Evolutionary conservation across 768 basidiomycete genomes (phyloP).

Genomic region (Lentinula edodes): DNA sequence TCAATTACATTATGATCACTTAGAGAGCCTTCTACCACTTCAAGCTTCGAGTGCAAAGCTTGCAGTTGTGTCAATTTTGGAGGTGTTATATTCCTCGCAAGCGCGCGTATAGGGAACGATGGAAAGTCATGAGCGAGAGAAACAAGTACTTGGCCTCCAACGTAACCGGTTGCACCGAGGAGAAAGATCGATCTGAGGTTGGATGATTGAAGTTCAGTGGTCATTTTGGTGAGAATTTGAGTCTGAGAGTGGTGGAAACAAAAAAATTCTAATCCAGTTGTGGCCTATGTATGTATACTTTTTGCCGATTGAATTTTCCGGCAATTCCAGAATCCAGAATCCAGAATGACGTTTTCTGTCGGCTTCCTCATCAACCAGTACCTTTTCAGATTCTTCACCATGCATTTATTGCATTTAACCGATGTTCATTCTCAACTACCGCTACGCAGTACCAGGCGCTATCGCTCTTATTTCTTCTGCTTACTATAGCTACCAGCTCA

Average conservation of each 20-base stretch:
- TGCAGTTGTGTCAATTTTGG: conserved; percentile 25
- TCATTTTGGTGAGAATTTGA: no score
- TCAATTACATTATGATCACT: conserved; percentile 29
- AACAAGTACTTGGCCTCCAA: conserved; percentile 34
- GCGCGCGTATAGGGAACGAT: conserved; percentile 26
- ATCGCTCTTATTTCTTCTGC: not conserved
- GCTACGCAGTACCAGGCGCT: not conserved
- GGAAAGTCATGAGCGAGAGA: conserved; percentile 26
- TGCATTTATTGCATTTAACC: not conserved
- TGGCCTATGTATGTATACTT: no score
- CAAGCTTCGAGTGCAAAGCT: conserved; percentile 26
- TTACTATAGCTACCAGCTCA: not conserved
- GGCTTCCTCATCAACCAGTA: not conserved
- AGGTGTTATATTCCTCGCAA: conserved; percentile 27
- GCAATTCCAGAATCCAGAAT: no score
- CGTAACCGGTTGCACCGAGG: conserved; percentile 38
- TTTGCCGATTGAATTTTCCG: no score
- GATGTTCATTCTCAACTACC: not conserved
- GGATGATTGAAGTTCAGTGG: not conserved
- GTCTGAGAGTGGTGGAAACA: no score
- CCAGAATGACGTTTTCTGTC: no score
- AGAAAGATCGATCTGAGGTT: conserved; percentile 25
- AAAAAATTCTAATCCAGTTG: no score
- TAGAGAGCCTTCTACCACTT: conserved; percentile 31
- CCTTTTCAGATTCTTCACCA: no score